A percentile compares a stretch with the other conserved stretches of the same genome.
Conservation (phyloP, 495 filamentous ascomycete species). For the Daldinia bambusicola region DNA sequence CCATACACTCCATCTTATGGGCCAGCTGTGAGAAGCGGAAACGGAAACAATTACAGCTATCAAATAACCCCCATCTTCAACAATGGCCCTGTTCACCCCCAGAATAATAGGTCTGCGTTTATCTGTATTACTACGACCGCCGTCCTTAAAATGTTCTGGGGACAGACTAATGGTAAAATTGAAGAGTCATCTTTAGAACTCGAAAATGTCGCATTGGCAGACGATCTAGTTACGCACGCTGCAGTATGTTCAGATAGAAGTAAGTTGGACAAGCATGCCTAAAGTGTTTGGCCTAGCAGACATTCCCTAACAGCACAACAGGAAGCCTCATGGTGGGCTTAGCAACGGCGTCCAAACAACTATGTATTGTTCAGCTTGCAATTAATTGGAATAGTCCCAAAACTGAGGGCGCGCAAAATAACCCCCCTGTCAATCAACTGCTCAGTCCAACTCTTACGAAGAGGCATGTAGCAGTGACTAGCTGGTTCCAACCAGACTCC, state of each 20-base stretch:
- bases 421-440: slow-evolving; percentile 44
- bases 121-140: slow-evolving; percentile 77
- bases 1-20: slow-evolving; percentile 52
- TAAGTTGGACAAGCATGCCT: slow-evolving; percentile 46
- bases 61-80: slow-evolving; percentile 61
- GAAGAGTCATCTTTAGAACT: slow-evolving; percentile 73
- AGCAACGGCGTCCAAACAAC: slow-evolving; percentile 72
- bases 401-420: slow-evolving; percentile 52
- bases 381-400: slow-evolving; percentile 64
- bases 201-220: slow-evolving; percentile 73
- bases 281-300: background rate
- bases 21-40: slow-evolving; percentile 55
- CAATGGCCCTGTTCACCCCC: slow-evolving; percentile 74
- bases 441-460: slow-evolving; percentile 59
- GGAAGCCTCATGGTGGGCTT: slow-evolving; percentile 70
- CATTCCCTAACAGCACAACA: slow-evolving; percentile 47
- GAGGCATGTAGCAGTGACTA: slow-evolving; percentile 61
- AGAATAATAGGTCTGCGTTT: slow-evolving; percentile 71
- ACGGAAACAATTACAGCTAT: slow-evolving; percentile 56
- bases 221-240: slow-evolving; percentile 82
- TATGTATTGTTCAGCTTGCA: slow-evolving; percentile 68
- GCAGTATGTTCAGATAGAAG: slow-evolving; percentile 78
- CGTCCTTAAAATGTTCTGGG: slow-evolving; percentile 71
- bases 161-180: slow-evolving; percentile 73
- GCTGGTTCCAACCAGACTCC: slow-evolving; percentile 58